Percentiles rank a stretch among this genome's conserved stretches.
These are phyloP conservation scores for Aegilops tauschii DNA, from an alignment of 176 grass and related monocot genomes.

Conservation along the genomic window DNA sequence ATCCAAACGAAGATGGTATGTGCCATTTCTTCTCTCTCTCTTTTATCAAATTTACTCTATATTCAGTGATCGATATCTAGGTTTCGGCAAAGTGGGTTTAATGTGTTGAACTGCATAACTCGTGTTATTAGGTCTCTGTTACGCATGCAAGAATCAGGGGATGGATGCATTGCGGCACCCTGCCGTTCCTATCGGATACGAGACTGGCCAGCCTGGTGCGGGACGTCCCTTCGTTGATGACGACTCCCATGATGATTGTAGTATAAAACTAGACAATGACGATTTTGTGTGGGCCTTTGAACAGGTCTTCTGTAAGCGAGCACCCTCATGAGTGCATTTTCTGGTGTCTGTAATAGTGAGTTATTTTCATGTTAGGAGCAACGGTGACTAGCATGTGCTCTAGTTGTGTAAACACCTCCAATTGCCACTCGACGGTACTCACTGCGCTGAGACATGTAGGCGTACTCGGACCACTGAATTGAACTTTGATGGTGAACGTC, in stretches of 20 bases:
- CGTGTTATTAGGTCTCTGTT: background rate
- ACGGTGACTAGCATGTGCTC: background rate
- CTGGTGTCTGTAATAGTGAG: background rate
- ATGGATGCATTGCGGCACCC: slow-evolving; percentile 18
- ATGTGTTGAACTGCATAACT: background rate
- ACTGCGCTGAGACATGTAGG: background rate
- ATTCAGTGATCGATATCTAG: background rate
- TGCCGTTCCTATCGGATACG: background rate
- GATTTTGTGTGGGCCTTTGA: background rate
- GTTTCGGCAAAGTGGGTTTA: background rate
- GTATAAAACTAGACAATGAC: background rate
- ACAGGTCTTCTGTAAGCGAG: background rate
- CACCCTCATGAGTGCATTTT: too few species aligned
- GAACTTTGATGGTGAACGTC: background rate
- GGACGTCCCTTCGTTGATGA: background rate
- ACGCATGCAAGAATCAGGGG: slow-evolving; percentile 15
- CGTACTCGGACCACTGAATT: background rate
- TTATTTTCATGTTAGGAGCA: background rate
- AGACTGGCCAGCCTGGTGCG: background rate
- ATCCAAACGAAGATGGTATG: background rate
- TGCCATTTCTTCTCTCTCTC: background rate
- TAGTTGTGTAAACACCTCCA: background rate
- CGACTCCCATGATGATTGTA: background rate
- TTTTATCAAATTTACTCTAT: background rate
- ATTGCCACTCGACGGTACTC: background rate